phyloP scores from a whole-genome alignment of 176 grass and related monocot genomes.

The Pharus latifolius region DNA sequence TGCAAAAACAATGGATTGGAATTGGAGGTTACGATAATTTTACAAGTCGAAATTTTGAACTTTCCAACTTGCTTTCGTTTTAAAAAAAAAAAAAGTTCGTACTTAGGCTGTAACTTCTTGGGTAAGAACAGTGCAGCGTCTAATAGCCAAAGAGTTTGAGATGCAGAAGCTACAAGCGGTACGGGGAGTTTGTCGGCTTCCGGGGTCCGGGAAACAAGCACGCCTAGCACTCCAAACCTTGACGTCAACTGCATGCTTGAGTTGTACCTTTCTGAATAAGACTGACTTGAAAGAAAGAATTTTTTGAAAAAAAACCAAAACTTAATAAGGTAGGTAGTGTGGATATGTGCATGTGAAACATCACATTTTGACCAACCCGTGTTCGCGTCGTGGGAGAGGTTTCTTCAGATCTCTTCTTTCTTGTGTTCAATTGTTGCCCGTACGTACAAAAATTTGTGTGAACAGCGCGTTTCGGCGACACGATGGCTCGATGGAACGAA shows the following conservation, averaged over 20 bases:
- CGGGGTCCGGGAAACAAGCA: constrained; percentile 20
- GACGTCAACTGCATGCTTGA: constrained; percentile 11
- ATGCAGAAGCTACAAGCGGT: constrained; percentile 1
- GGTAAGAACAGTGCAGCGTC: not conserved
- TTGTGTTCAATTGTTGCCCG: too few species aligned
- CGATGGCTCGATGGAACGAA: too few species aligned
- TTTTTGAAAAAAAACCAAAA: too few species aligned
- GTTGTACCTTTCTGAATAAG: constrained; percentile 1
- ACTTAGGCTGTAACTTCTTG: not conserved
- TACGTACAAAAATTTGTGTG: too few species aligned
- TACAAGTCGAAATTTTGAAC: too few species aligned
- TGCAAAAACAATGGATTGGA: too few species aligned
- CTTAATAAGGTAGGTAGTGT: too few species aligned
- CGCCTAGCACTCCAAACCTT: constrained; percentile 14
- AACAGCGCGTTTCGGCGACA: too few species aligned
- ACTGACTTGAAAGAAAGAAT: not conserved
- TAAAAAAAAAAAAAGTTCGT: not conserved
- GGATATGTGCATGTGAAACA: constrained; percentile 6
- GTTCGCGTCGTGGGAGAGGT: constrained; percentile 9
- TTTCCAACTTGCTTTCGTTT: not conserved
- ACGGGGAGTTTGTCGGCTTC: not conserved
- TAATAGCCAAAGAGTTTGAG: not conserved
- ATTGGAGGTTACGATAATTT: too few species aligned
- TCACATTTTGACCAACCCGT: constrained; percentile 15
- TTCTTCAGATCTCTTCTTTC: constrained; percentile 18